Conservation (phyloP, 352 stramenopile genomes). For the Globisporangium lucens region DNA sequence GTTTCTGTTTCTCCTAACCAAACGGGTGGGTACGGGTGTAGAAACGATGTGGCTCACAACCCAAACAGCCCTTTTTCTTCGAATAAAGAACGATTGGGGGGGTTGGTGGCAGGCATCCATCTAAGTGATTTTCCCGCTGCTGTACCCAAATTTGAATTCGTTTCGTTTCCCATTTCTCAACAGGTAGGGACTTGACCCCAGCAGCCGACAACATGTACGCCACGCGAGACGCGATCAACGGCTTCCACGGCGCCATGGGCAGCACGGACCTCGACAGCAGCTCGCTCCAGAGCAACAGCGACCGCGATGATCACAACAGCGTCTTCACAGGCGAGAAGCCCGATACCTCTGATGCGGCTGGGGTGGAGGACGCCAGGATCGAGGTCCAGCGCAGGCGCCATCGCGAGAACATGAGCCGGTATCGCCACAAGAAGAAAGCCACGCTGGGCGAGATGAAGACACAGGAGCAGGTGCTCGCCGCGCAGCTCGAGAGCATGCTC, state of each 20-base stretch:
- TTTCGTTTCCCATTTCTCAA: background rate
- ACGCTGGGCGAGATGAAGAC: conserved; percentile 31
- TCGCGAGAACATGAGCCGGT: conserved; percentile 46
- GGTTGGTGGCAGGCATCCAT: background rate
- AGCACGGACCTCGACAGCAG: background rate
- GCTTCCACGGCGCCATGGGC: too few relatives aligned
- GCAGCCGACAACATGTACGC: background rate
- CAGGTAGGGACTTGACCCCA: background rate
- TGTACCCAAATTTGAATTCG: background rate
- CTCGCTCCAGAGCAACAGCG: background rate
- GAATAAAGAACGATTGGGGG: background rate
- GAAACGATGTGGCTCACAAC: background rate
- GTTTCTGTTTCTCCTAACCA: background rate
- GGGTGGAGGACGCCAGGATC: too few relatives aligned
- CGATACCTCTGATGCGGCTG: background rate
- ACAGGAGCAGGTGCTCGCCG: conserved; percentile 26
- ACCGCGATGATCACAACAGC: background rate
- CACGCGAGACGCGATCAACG: background rate
- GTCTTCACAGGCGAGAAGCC: background rate
- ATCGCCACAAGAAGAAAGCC: conserved; percentile 43
- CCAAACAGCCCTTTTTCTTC: background rate
- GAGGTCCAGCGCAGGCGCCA: conserved; percentile 26
- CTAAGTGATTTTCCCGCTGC: background rate
- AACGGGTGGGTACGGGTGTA: background rate
- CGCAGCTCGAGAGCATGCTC: conserved; percentile 20